Base-by-base conservation (phyloP, 805 yeast genomes). In the Cephaloascus albidus region DNA sequence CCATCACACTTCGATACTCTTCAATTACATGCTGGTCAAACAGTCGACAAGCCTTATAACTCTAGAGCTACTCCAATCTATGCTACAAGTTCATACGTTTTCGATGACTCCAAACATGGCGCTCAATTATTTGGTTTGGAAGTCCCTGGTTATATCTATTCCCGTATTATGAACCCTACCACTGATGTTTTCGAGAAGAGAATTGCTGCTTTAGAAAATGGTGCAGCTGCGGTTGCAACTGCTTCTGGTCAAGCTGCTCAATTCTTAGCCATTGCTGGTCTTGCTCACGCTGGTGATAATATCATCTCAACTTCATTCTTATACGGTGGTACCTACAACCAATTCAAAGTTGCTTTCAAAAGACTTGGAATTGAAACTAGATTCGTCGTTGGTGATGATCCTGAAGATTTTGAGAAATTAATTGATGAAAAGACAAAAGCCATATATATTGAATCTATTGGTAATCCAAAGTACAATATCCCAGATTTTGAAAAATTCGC, bases 211-310 rank as follows among this genome's bases (percentile, higher is more conserved):
- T 74, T 90, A 44, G 98, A 90, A 65, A 82, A 84, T 42, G 98
- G 97, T 55, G 81, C 79, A 38, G 95, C 84, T 43, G 97, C 95
- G 3, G 64, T 90, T 40, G 94, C 96, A 4, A 81, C 83, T 19
- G 62, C 95, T 18, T 88, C 97, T n/a, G 98, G 98, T 45, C 96
- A 89, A 65, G 90, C 97, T 40, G 97, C 97, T 20, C 96, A 89
- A 60, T 77, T 87, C 48, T 57, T 84, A 43, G 95, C 96, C 17
- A 69, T 88, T 57, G 72, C 85, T 28, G 86, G 86, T 41, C 71
- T 88, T 50, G 94, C 96, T 31, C 87, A 83, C 49, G 60, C 76
- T 40, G 97, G 97, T 51, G 95, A 87, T 57, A 93, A 93, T 66
- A 75, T 90, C 49, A 76, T 90, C 40, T 81, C 96, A 23, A 81